Conservation (phyloP, 371 early-diverging fungal genomes). For the Mucor indicus region DNA sequence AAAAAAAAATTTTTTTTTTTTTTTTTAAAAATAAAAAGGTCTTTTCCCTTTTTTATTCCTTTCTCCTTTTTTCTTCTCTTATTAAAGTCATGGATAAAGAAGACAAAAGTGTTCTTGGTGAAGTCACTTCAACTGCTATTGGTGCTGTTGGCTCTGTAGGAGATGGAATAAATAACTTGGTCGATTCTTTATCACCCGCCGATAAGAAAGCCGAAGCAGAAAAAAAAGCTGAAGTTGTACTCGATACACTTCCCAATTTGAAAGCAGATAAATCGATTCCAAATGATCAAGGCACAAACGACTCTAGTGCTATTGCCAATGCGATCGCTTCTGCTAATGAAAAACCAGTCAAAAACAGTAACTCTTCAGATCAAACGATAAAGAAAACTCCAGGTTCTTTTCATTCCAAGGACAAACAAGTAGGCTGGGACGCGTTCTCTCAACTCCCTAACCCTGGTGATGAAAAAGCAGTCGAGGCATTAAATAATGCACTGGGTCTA, state of each 20-base stretch:
- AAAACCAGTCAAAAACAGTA: constrained; percentile 12
- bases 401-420: constrained; percentile 9
- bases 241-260: too few relatives aligned
- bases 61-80: constrained; percentile 1
- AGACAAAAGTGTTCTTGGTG: constrained; percentile 1
- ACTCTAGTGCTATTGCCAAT: constrained; percentile 1
- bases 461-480: constrained; percentile 11
- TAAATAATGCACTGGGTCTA: constrained; percentile 15
- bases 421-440: constrained; percentile 40
- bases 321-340: constrained; percentile 16
- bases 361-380: not conserved
- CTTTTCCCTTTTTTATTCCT: not conserved
- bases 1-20: too few relatives aligned
- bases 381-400: constrained; percentile 10
- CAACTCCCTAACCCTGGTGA: constrained; percentile 33
- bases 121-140: constrained; percentile 9
- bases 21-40: constrained; percentile 1
- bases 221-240: constrained; percentile 5
- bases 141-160: too few relatives aligned
- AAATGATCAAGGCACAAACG: constrained; percentile 25
- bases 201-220: constrained; percentile 20
- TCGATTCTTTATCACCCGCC: constrained; percentile 12
- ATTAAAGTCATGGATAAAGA: constrained; percentile 6
- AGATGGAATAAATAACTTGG: constrained; percentile 5
- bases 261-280: constrained; percentile 6